Evolutionary conservation across 2,329 filamentous ascomycete species (phyloP).

Genomic region (Colletotrichum sp.): DNA sequence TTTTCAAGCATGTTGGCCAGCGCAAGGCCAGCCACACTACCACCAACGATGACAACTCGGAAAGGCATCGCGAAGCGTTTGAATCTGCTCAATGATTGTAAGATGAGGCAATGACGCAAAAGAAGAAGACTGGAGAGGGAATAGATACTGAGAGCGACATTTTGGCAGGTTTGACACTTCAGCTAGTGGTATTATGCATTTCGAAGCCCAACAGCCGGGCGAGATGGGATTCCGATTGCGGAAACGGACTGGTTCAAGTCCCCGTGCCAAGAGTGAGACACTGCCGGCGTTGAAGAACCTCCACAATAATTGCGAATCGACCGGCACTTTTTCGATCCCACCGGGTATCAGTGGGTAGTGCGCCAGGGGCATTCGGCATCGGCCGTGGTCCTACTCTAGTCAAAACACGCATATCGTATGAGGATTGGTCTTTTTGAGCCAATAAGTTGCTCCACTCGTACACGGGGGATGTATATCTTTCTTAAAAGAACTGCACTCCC

Average conservation of each 20-base stretch:
- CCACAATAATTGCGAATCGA: background rate
- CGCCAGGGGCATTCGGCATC: background rate
- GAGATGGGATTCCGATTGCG: background rate
- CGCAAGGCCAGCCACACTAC: conserved; percentile 47
- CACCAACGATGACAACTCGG: conserved; percentile 53
- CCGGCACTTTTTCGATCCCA: background rate
- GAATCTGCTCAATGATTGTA: background rate
- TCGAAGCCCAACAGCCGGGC: background rate
- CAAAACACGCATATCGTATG: background rate
- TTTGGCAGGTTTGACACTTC: background rate
- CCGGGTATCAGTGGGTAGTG: background rate
- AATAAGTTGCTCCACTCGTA: background rate
- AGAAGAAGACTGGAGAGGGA: accelerated
- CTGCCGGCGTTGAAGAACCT: background rate
- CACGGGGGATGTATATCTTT: background rate
- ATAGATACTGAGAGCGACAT: background rate
- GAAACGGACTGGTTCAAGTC: background rate
- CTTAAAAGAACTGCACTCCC: background rate
- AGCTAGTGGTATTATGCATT: background rate
- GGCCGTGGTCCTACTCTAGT: background rate
- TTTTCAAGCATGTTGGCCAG: conserved; percentile 43
- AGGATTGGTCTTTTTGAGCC: background rate
- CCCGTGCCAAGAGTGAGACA: background rate
- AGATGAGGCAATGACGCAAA: background rate
- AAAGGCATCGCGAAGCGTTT: conserved; percentile 22